phyloP scores from a whole-genome alignment of 1,284 basidiomycete species.

The Ustilago vetiveriae region DNA sequence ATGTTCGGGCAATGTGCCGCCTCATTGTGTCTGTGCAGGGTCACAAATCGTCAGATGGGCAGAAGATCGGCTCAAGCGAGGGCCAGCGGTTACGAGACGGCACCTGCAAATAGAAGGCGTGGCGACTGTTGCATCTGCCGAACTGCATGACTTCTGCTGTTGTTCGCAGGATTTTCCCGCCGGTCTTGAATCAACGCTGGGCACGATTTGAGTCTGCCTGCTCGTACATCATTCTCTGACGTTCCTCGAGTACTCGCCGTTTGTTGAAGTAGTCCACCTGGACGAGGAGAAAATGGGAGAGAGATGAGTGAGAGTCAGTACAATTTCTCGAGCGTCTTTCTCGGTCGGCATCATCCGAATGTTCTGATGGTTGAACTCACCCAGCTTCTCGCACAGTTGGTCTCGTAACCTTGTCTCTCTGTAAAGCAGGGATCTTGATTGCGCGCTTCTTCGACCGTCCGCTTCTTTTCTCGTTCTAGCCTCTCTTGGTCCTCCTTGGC shows the following conservation, averaged over 20 bases:
- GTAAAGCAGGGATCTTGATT: slow-evolving; percentile 57
- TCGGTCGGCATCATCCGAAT: too few relatives aligned
- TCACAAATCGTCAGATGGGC: neutral
- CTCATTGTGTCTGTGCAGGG: neutral
- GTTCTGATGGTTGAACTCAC: slow-evolving; percentile 54
- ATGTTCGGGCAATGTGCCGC: too few relatives aligned
- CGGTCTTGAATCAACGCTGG: too few relatives aligned
- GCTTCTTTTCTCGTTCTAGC: slow-evolving; percentile 34
- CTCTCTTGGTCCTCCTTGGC: slow-evolving; percentile 45
- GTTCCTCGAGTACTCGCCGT: slow-evolving; percentile 62
- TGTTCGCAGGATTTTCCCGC: too few relatives aligned
- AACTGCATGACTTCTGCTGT: too few relatives aligned
- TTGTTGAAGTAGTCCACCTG: slow-evolving; percentile 67
- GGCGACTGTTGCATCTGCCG: too few relatives aligned
- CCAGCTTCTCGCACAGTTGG: slow-evolving; percentile 63
- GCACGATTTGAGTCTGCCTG: slow-evolving; percentile 25
- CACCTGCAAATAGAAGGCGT: too few relatives aligned
- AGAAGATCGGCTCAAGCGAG: too few relatives aligned
- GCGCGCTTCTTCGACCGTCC: slow-evolving; percentile 36
- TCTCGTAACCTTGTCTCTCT: slow-evolving; percentile 55
- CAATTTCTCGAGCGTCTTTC: too few relatives aligned
- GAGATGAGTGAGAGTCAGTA: neutral
- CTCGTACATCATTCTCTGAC: slow-evolving; percentile 60
- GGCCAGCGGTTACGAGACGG: too few relatives aligned
- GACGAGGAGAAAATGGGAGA: neutral